Percentiles rank a stretch among this genome's conserved stretches.
phyloP scores from a whole-genome alignment of 257 asterid species.

The Solanum medicagineum region DNA sequence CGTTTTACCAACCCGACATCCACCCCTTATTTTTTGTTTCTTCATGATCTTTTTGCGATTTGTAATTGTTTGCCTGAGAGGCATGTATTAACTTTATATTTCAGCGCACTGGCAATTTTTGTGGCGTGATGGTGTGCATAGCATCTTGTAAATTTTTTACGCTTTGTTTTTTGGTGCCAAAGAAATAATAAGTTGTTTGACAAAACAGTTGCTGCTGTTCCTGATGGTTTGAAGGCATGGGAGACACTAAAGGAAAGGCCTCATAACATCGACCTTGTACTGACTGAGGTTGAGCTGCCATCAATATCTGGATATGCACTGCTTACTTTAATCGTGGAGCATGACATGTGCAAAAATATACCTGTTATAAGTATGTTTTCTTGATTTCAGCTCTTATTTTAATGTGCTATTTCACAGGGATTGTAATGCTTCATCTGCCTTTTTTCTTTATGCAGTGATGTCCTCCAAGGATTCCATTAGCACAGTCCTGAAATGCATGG shows the following conservation, averaged over 20 bases:
- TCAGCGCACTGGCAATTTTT: neutral
- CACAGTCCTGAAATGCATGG: slow-evolving; percentile 89
- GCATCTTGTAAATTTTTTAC: neutral
- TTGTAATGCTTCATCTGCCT: neutral
- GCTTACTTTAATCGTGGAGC: slow-evolving; percentile 84
- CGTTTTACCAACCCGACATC: neutral
- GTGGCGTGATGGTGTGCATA: neutral
- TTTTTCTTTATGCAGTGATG: slow-evolving; percentile 63
- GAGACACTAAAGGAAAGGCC: slow-evolving; percentile 60
- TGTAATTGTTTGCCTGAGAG: neutral
- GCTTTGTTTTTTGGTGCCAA: neutral
- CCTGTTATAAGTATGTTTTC: slow-evolving; percentile 80
- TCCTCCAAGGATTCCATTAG: slow-evolving; percentile 77
- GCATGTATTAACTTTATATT: neutral
- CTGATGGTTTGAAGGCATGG: slow-evolving; percentile 98
- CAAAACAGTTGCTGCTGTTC: slow-evolving; percentile 57
- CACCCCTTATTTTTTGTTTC: neutral
- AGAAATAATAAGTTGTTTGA: neutral
- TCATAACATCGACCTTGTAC: slow-evolving; percentile 57
- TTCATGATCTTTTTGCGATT: neutral
- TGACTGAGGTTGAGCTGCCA: slow-evolving; percentile 88
- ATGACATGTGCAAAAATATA: slow-evolving; percentile 72
- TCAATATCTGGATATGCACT: slow-evolving; percentile 93
- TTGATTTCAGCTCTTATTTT: neutral
- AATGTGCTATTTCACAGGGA: neutral